Base-by-base conservation (phyloP, 352 stramenopile species). In the Sclerospora graminicola region DNA sequence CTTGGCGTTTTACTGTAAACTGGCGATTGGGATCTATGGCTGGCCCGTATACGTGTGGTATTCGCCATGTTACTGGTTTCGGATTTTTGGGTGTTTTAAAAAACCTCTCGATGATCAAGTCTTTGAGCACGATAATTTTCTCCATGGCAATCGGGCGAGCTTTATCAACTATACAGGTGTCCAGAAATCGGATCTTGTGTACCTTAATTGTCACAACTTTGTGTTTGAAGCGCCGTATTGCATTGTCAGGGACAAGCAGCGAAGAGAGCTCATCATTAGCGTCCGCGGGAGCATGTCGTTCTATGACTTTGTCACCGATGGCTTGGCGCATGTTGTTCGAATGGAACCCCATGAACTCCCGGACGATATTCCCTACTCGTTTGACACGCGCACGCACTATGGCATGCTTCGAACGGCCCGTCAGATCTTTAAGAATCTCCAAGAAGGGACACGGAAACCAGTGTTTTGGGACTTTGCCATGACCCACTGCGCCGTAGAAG, bases 41-140 rank as follows among this genome's bases (percentile, higher is more conserved):
- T 89, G 76, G 76, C 72, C 68, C 33, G 67, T 89, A 57, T 85
- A 81, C 57, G 53, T 85, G 5, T 84, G 68, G 70, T 86, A 84
- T 54, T 72, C 72, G 39, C 76, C 76, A 21, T 71, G 76, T 45
- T 66, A 65, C 49, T 85, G 70, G 66, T 81, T 83, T 59, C 69
- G 69, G 21, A 53, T 83, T 5, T 82, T 84, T 28, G 57, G 60
- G 35, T 89, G 73, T 51, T 69, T 65, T 33, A 70, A 66, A 19
- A 62, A 62, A 45, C 60, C 55, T n/a, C 37, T 48, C 20, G 51
- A 57, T 3, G 57, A 69, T 8, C 65, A 82, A 23, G 50, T 76
- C 8, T 71, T 85, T 16, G 73, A 85, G 27, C 57, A 83, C 48
- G 73, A 83, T 55, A 83, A 82, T 28, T 59, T 62, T 18, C 21